Evolutionary conservation across 306 rosid genomes (phyloP), one percentile per base, ranked within the genome.

Genomic region (Vigna nakashimae): DNA sequence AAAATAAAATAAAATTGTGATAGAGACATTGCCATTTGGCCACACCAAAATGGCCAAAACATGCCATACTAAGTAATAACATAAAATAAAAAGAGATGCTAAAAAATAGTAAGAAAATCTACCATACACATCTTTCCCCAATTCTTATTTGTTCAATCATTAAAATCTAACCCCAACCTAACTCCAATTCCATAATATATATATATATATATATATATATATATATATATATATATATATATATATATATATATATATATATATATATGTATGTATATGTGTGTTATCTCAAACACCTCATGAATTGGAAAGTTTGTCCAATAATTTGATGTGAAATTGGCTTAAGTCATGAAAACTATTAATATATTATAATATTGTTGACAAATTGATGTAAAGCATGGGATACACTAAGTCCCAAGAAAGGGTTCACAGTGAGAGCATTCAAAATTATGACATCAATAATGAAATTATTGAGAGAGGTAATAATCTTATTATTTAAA

Each of bases 371-470:
- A 64, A 77, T 76, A 7, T 50, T 70, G 58, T 53, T 17, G 65
- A 17, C 26, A 75, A 64, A 66, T 24, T 71, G 45, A 63, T 74
- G 46, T 56, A 80, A 57, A 45, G 70, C 42, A 69, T 49, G 36
- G 8, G 9, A 65, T 46, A 59, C 85, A 79, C 88, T 75, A 78
- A 84, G 9, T 73, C 51, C 90, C 87, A 86, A 86, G 74, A 83
- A 6, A 13, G 42, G 36, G 57, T 70, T 65, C 45, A 76, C 79
- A 76, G 83, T 79, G 60, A 71, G 56, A 73, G 80, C 79, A 89
- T 85, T 85, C 38, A 51, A 7, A 80, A 75, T 49, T 42, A 22
- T 75, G 68, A 71, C 70, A 69, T 71, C 79, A 51, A 32, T 30
- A 74, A 78, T 63, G 13, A 43, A 10, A 43, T 43, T 4, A 43